These are phyloP conservation scores for Coemansia sp. DNA, from an alignment of 192 early-diverging fungal genomes.

Conservation along the genomic window DNA sequence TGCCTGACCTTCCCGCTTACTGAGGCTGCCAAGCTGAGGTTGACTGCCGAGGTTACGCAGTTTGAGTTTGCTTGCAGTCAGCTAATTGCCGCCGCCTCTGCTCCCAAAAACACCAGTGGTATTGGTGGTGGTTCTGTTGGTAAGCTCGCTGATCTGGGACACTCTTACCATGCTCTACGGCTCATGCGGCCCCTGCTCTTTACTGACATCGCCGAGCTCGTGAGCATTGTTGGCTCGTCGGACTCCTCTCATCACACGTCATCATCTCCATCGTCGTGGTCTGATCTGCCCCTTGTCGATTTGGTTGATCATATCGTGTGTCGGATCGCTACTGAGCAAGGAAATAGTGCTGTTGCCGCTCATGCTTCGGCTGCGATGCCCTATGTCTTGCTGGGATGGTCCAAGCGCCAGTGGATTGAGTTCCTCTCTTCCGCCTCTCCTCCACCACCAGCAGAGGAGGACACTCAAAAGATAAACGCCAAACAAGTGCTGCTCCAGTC, in stretches of 20 bases:
- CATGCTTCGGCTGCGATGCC: slow-evolving; percentile 6
- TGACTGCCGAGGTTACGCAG: slow-evolving; percentile 30
- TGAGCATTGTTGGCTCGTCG: not conserved
- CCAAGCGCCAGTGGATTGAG: slow-evolving; percentile 13
- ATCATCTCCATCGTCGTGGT: too few relatives aligned
- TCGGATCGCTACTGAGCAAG: slow-evolving; percentile 23
- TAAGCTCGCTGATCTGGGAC: slow-evolving; percentile 10
- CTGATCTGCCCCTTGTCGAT: not conserved
- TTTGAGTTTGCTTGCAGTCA: slow-evolving; percentile 50
- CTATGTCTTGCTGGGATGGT: slow-evolving; percentile 9
- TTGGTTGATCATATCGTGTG: slow-evolving; percentile 23
- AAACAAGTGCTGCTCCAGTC: not conserved
- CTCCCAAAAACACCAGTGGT: not conserved
- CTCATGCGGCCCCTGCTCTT: slow-evolving; percentile 41
- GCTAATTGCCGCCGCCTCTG: not conserved
- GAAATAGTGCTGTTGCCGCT: not conserved
- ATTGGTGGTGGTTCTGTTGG: not conserved
- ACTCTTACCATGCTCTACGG: slow-evolving; percentile 17
- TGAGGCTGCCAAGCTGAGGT: slow-evolving; percentile 25
- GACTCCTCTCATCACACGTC: too few relatives aligned
- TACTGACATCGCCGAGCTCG: slow-evolving; percentile 13
- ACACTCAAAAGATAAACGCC: too few relatives aligned
- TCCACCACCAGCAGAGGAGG: too few relatives aligned
- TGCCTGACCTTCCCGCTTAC: slow-evolving; percentile 31
- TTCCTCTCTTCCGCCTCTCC: too few relatives aligned